Percentiles rank a stretch among this genome's conserved stretches.
Conservation (phyloP, 2,329 filamentous ascomycete species). For the Colletotrichum sojae region DNA sequence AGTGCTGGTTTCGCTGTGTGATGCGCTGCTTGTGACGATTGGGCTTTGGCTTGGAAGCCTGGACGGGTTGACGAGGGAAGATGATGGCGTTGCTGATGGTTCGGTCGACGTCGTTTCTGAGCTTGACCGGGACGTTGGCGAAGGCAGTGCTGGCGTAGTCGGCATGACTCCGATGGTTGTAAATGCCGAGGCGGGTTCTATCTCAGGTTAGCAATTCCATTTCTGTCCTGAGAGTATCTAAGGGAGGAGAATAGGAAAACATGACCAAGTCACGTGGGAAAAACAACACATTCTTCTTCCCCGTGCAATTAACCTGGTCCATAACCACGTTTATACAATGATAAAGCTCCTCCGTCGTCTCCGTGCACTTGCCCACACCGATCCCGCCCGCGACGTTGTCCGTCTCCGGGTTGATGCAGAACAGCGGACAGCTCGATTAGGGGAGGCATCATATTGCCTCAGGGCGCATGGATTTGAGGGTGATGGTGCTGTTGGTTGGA, state of each 20-base stretch:
- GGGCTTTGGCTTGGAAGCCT: background rate
- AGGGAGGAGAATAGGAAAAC: too few relatives aligned
- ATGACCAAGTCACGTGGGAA: constrained; percentile 43
- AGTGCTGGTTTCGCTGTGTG: background rate
- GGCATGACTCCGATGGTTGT: constrained; percentile 19
- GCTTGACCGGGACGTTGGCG: background rate
- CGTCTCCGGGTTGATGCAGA: constrained; percentile 48
- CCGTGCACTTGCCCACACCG: constrained; percentile 42
- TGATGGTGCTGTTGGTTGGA: too few relatives aligned
- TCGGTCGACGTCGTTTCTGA: background rate
- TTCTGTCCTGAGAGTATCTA: too few relatives aligned
- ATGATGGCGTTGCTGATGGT: background rate
- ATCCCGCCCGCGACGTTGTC: constrained; percentile 44
- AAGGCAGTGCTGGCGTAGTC: background rate
- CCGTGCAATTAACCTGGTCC: constrained; percentile 19
- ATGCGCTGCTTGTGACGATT: background rate
- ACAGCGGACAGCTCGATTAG: constrained; percentile 50
- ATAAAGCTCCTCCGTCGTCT: constrained; percentile 39
- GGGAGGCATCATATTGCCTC: too few relatives aligned
- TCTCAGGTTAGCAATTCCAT: background rate
- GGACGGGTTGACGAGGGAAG: background rate
- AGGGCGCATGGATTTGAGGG: too few relatives aligned
- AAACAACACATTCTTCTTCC: constrained; percentile 37
- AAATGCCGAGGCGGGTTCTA: constrained; percentile 11
- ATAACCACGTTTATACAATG: constrained; percentile 45